These are phyloP conservation scores for Penicillium pancosmium DNA, from an alignment of 495 filamentous ascomycete genomes.

Conservation along the genomic window DNA sequence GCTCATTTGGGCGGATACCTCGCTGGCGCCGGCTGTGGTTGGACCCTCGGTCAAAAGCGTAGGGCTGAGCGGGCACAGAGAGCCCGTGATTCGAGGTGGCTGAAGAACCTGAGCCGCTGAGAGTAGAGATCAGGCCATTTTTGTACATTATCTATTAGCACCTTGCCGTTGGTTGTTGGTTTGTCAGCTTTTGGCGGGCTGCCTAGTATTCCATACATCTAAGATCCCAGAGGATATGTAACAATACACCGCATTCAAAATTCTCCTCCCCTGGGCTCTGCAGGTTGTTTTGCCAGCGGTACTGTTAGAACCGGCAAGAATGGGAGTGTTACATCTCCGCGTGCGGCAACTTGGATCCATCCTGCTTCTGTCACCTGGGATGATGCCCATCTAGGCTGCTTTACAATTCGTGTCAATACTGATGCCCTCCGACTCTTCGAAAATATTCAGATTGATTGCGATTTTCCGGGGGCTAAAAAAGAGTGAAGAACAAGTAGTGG, in stretches of 20 bases:
- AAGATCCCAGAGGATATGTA: neutral
- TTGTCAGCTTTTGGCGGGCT: neutral
- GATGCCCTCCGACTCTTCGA: neutral
- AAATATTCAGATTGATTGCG: neutral
- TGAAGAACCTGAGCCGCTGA: conserved; percentile 10
- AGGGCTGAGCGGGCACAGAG: conserved; percentile 22
- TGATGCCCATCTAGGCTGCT: neutral
- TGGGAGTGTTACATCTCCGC: neutral
- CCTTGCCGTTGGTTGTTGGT: neutral
- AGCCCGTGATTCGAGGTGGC: conserved; percentile 23
- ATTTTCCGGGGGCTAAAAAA: neutral
- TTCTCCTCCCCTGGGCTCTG: too few relatives aligned
- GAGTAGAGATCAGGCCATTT: neutral
- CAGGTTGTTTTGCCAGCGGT: too few relatives aligned
- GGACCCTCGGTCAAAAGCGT: conserved; percentile 24
- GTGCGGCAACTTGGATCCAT: too few relatives aligned
- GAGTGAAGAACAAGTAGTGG: conserved; percentile 23
- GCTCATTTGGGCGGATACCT: conserved; percentile 74
- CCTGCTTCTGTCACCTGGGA: too few relatives aligned
- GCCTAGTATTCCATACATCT: neutral
- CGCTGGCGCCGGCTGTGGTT: conserved; percentile 47
- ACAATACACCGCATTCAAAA: neutral
- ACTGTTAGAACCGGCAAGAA: neutral
- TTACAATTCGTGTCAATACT: neutral
- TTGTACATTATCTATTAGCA: neutral